These are phyloP conservation scores for Leptodontidium sp. DNA, from an alignment of 2,329 filamentous ascomycete genomes.

Conservation along the genomic window DNA sequence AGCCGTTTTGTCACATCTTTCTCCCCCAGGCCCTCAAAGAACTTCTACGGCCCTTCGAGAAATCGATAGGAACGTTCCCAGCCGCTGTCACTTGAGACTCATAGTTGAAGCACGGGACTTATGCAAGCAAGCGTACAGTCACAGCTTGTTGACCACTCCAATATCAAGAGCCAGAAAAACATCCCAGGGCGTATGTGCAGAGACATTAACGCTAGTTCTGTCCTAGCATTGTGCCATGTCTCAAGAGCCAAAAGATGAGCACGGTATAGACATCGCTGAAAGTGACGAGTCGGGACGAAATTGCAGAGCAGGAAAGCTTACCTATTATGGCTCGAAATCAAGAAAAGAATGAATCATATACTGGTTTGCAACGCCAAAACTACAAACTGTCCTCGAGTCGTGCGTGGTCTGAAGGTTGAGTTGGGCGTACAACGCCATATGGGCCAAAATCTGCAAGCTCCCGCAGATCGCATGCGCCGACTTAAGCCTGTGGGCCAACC, in stretches of 20 bases:
- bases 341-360: background rate
- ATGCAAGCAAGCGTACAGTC: slow-evolving; percentile 44
- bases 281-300: background rate
- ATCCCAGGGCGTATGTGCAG: slow-evolving; percentile 7
- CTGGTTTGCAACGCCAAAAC: background rate
- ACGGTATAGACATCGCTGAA: background rate
- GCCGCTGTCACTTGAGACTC: slow-evolving; percentile 52
- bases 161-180: slow-evolving; percentile 16
- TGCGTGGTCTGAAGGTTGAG: slow-evolving; percentile 32
- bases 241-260: background rate
- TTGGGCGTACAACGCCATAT: slow-evolving; percentile 36
- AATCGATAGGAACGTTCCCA: slow-evolving; percentile 46
- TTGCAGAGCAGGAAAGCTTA: background rate
- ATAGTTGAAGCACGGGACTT: slow-evolving; percentile 36
- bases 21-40: slow-evolving; percentile 39
- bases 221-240: slow-evolving; percentile 12
- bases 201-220: slow-evolving; percentile 22
- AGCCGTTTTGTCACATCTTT: slow-evolving; percentile 42
- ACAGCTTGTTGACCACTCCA: slow-evolving; percentile 34
- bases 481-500: slow-evolving; percentile 40
- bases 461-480: slow-evolving; percentile 40
- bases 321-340: background rate
- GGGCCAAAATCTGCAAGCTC: slow-evolving; percentile 36
- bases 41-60: slow-evolving; percentile 53
- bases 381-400: slow-evolving; percentile 39